A percentile compares a stretch with the other conserved stretches of the same genome.
Evolutionary conservation across 495 filamentous ascomycete genomes (phyloP).

Genomic region (Letharia lupina): DNA sequence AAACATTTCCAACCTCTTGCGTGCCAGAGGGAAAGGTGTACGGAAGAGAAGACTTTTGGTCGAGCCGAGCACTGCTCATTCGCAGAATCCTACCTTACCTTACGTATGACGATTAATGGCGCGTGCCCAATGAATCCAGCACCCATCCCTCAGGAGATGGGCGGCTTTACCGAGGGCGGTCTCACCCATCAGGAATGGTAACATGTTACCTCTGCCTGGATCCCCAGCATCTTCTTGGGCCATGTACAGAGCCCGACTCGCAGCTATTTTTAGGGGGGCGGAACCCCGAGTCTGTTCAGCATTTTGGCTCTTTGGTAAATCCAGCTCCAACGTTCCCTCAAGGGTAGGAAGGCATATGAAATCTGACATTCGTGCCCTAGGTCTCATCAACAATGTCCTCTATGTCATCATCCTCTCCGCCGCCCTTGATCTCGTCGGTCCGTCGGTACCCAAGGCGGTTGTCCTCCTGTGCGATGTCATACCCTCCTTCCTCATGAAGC

Average conservation of each 20-base stretch:
- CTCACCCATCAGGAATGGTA: background rate
- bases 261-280: constrained; percentile 52
- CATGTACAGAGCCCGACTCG: constrained; percentile 56
- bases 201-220: constrained; percentile 61
- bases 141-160: background rate
- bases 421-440: constrained; percentile 91
- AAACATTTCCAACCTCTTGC: too few species aligned
- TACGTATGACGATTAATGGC: background rate
- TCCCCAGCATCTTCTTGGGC: constrained; percentile 68
- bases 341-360: background rate
- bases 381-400: constrained; percentile 94
- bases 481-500: constrained; percentile 79
- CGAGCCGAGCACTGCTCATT: background rate
- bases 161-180: background rate
- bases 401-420: constrained; percentile 95
- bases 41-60: too few species aligned
- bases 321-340: background rate
- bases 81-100: background rate
- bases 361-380: constrained; percentile 34
- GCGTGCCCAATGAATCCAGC: constrained; percentile 1
- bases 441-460: constrained; percentile 72
- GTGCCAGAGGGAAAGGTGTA: too few species aligned
- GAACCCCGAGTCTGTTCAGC: constrained; percentile 67
- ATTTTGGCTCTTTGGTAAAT: constrained; percentile 41
- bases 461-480: constrained; percentile 90